Base-by-base conservation (phyloP, 2,329 filamentous ascomycete species). In the Trichophyton schoenleinii region DNA sequence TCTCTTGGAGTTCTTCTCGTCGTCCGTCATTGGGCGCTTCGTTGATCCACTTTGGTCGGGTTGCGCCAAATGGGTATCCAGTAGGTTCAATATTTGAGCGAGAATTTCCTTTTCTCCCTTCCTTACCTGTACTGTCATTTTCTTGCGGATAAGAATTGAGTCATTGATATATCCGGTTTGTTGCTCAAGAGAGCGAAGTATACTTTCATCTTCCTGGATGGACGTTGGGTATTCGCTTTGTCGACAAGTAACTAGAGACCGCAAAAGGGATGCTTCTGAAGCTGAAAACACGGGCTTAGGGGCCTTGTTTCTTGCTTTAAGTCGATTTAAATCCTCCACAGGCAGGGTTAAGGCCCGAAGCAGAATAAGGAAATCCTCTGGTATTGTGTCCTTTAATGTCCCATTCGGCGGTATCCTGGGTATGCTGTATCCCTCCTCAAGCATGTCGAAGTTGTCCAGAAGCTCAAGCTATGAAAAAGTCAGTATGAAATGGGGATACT, bases 351-450 rank as follows among this genome's bases (percentile, higher is more conserved):
- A 63, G 0, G 68, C 72, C 55, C 70, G 73, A 53, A 76, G 64
- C 4, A 77, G 67, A 44, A 75, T 59, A 22, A 76, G 66, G 15
- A 78, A 66, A 60, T 77, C 75, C 6, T 70, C 70, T 3, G 75
- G 71, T 2, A 78, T 64, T 41, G 72, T 68, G 28, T 76, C 73
- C 41, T 66, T 52, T 22, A 76, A 62, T 6, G 67, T 13, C 11
- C 34, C 34, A 62, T 53, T 68, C 65, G 7, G 68, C 1, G 68
- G 66, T 3, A 73, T 70, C 36, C 71, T 69, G 2, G 70, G 66
- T 46, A 89, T 78, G 55, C 90, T 85, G 66, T 91, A 91, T 18
- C 82, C 83, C 41, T 91, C 87, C 60, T 94, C 89, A 2, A 89
- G 73, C 8, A 90, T 78, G 46, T 77, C 81, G 60, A 81, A 70